These are phyloP conservation scores for Phytophthora idaei DNA, from an alignment of 352 stramenopile genomes.

Conservation along the genomic window DNA sequence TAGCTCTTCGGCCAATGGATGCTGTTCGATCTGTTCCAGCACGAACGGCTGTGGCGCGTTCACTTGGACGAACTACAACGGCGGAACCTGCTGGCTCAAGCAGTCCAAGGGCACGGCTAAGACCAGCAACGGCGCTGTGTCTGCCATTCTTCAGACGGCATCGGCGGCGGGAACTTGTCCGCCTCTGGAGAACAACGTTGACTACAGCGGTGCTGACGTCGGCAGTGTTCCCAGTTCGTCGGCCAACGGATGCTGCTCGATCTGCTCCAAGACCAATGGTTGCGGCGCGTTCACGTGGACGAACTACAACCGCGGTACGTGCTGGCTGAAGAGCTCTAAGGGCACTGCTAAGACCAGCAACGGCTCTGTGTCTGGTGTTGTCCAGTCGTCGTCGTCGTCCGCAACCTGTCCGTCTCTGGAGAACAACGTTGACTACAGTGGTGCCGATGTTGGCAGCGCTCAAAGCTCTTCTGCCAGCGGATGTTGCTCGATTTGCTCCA, in stretches of 20 bases:
- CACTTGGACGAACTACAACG: slow-evolving; percentile 22
- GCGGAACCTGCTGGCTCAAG: slow-evolving; percentile 17
- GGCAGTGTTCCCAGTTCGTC: slow-evolving; percentile 7
- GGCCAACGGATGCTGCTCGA: slow-evolving; percentile 8
- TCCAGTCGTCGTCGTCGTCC: background rate
- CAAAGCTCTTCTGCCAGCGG: slow-evolving; percentile 9
- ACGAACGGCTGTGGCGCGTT: slow-evolving; percentile 12
- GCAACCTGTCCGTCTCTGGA: slow-evolving; percentile 5
- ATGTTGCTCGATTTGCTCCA: slow-evolving; percentile 18
- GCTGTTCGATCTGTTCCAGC: slow-evolving; percentile 9
- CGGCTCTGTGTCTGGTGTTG: slow-evolving; percentile 1
- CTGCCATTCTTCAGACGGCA: slow-evolving; percentile 4
- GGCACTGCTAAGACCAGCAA: background rate
- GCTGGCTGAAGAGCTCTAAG: slow-evolving; percentile 16
- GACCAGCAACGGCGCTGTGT: slow-evolving; percentile 7
- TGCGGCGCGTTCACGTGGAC: slow-evolving; percentile 12
- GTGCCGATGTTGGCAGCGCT: slow-evolving; percentile 8
- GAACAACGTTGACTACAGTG: slow-evolving; percentile 19
- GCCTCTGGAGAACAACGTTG: slow-evolving; percentile 9
- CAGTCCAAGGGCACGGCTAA: slow-evolving; percentile 2
- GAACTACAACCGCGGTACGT: slow-evolving; percentile 13
- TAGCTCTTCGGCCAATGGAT: slow-evolving; percentile 8
- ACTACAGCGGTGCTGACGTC: slow-evolving; percentile 9
- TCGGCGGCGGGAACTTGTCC: slow-evolving; percentile 16
- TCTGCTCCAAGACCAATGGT: slow-evolving; percentile 10